Evolutionary conservation across 2,329 filamentous ascomycete species (phyloP).

Genomic region (Botrytis sinoallii): DNA sequence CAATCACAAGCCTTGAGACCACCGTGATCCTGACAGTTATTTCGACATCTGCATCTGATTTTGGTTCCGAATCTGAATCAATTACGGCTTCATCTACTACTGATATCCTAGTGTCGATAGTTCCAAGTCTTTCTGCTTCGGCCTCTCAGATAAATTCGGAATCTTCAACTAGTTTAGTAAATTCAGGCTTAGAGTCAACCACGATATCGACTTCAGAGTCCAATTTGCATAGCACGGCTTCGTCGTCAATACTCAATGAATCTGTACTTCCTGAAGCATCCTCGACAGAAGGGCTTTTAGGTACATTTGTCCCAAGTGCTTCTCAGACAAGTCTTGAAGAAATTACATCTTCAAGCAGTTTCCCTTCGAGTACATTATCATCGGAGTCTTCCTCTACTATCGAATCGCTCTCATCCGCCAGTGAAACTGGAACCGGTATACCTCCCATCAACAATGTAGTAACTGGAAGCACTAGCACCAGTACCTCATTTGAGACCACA

Average conservation of each 20-base stretch:
- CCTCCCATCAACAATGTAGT: neutral
- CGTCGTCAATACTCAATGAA: neutral
- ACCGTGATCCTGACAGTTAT: neutral
- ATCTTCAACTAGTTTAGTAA: neutral
- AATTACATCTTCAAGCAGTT: neutral
- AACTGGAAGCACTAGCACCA: neutral
- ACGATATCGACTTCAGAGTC: neutral
- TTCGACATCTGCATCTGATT: neutral
- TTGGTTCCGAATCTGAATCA: neutral
- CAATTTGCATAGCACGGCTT: neutral
- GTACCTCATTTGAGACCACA: neutral
- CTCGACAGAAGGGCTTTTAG: neutral
- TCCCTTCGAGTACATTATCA: neutral
- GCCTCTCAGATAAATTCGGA: neutral
- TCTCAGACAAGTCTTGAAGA: neutral
- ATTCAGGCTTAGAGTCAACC: neutral
- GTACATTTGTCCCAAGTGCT: neutral
- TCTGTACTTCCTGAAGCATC: neutral
- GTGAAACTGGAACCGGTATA: neutral
- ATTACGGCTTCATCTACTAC: neutral
- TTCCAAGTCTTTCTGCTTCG: neutral
- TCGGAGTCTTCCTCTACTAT: neutral
- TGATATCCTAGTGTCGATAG: neutral
- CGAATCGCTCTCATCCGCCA: neutral
- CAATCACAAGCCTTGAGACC: slow-evolving; percentile 1